Evolutionary conservation across 805 yeast genomes (phyloP).

Genomic region (Diddensiella caesifluorescens): DNA sequence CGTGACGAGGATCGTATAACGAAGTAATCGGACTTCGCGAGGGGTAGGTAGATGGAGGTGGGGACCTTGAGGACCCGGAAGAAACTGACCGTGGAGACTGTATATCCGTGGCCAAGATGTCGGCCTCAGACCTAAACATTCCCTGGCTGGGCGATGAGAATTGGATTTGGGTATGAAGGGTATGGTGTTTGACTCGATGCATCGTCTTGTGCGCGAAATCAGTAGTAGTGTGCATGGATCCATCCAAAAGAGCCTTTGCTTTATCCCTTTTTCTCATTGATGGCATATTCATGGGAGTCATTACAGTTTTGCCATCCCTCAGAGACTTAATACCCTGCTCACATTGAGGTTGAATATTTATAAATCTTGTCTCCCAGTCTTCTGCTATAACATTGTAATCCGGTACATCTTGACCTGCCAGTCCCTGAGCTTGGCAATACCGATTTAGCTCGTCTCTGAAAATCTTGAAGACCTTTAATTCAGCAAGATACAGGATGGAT

Average conservation of each 20-base stretch:
- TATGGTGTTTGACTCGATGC: conserved; percentile 19
- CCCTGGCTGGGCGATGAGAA: conserved; percentile 26
- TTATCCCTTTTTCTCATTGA: conserved; percentile 12
- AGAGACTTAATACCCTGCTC: conserved; percentile 27
- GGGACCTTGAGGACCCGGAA: background rate
- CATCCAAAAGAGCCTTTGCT: conserved; percentile 34
- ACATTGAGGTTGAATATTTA: conserved; percentile 23
- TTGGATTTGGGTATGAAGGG: conserved; percentile 13
- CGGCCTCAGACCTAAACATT: conserved; percentile 26
- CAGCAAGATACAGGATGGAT: conserved; percentile 26
- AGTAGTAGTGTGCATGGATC: conserved; percentile 37
- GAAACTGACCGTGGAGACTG: conserved; percentile 1
- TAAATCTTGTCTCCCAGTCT: conserved; percentile 29
- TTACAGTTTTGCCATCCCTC: conserved; percentile 27
- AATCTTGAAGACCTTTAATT: conserved; percentile 26
- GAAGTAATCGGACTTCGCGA: conserved; percentile 15
- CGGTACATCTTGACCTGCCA: conserved; percentile 10
- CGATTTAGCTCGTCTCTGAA: conserved; percentile 17
- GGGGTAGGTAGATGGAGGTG: conserved; percentile 6
- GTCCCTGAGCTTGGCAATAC: conserved; percentile 27
- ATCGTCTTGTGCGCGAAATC: conserved; percentile 16
- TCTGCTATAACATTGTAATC: conserved; percentile 20
- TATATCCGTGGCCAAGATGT: conserved; percentile 15
- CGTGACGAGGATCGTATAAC: conserved; percentile 2
- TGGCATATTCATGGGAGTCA: conserved; percentile 25